Base-by-base conservation (phyloP, 495 filamentous ascomycete genomes). In the Penicillium silybi region DNA sequence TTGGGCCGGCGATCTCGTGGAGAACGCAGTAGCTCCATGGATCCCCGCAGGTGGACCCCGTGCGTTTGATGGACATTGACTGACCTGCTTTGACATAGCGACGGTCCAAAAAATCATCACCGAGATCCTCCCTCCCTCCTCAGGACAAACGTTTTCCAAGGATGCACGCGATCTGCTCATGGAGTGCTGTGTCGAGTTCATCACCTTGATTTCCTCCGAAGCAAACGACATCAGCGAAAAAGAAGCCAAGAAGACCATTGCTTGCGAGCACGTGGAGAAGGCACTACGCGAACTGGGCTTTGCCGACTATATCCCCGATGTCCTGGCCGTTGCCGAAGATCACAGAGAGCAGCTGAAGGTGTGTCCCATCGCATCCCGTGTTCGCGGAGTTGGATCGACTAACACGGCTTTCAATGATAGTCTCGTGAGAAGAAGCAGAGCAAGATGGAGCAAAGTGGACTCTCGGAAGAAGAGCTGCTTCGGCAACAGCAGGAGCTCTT, bases 171-270 rank as follows among this genome's bases (percentile, higher is more conserved):
- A 98, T 61, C 77, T 97, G 4, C 81, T 98, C 39, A 97, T 97
- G 72, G 93, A 97, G 71, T 97, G 92, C 77, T 98, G 95, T 66
- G 93, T 97, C 55, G 93, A 98, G 65, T 98, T 97, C 75, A 97
- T 98, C 68, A 97, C 95, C 9, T 80, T 98, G 48, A 88, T 98
- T 48, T 96, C 92, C 20, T 93, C 89, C 32, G 91, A 98, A 73
- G 95, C 93, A 8, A 98, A 98, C 66, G 93, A 98, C 58, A 98
- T 98, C 55, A 90, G 90, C 15, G 93, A 98, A 70, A 95, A 92
- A 62, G 93, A 98, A 56, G 86, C 90, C 10, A 98, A 98, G 79
- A 98, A 98, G 76, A 98, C 93, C 0, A 98, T 98, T 48, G 92
- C 91, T 0, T 91, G 87, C 57, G 93, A 98, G 61, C 93, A 98